A percentile compares a stretch with the other conserved stretches of the same genome.
These are phyloP conservation scores for Moricandia arvensis DNA, from an alignment of 345 rosid species.

Conservation along the genomic window DNA sequence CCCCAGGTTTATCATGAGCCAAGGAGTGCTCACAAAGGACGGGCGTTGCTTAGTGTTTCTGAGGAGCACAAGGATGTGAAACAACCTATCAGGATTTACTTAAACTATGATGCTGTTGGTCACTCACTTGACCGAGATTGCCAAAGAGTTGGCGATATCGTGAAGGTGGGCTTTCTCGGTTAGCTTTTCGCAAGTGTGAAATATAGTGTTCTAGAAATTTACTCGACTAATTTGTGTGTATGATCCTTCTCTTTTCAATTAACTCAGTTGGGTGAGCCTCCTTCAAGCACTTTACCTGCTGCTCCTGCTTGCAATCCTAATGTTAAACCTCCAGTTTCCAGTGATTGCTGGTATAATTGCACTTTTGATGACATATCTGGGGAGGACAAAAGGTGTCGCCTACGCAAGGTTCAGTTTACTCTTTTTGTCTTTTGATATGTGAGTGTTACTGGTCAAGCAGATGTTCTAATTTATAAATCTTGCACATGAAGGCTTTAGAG, in stretches of 20 bases:
- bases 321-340: slow-evolving; percentile 70
- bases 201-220: background rate
- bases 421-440: background rate
- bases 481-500: slow-evolving; percentile 69
- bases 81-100: slow-evolving; percentile 88
- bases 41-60: slow-evolving; percentile 68
- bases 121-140: slow-evolving; percentile 93
- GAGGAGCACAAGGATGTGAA: slow-evolving; percentile 53
- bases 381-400: slow-evolving; percentile 80
- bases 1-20: slow-evolving; percentile 83
- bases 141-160: slow-evolving; percentile 72
- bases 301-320: slow-evolving; percentile 76
- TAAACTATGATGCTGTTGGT: slow-evolving; percentile 98
- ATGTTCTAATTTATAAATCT: slow-evolving; percentile 31
- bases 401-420: slow-evolving; percentile 66
- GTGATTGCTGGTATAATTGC: slow-evolving; percentile 99
- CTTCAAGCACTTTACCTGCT: slow-evolving; percentile 47
- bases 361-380: slow-evolving; percentile 88
- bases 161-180: slow-evolving; percentile 53
- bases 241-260: background rate
- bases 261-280: slow-evolving; percentile 90
- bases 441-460: slow-evolving; percentile 7
- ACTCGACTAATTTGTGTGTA: slow-evolving; percentile 13
- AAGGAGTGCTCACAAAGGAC: slow-evolving; percentile 47
- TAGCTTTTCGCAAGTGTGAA: slow-evolving; percentile 16